Base-by-base conservation (phyloP, 2,329 filamentous ascomycete species). In the Cladosporium sp. region DNA sequence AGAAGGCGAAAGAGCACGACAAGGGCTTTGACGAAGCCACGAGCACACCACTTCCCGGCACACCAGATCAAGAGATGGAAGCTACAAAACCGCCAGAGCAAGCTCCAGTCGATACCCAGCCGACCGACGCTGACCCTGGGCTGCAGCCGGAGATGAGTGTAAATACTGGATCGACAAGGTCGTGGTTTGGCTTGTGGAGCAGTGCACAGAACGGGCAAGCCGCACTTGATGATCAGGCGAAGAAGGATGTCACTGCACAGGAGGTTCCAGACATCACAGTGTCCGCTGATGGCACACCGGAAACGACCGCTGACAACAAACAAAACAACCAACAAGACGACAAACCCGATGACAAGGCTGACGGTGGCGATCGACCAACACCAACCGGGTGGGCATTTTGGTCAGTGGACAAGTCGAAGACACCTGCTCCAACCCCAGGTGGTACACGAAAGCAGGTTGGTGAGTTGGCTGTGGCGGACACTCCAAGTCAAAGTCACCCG, bases 371-470 rank as follows among this genome's bases (percentile, higher is more conserved):
- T 24, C 56, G 45, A 42, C 61, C 68, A 61, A 77, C 58, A 59
- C 70, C 55, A 66, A 86, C 86, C 0, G 87, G 84, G 0, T 92
- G 88, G 88, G 87, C 85, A 0, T 91, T 92, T 58, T 92, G 87
- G 87, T 89, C 84, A 12, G 80, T 77, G 40, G 82, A 85, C 3
- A 68, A 68, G 51, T 15, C 62, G 30, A 79, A 75, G 60, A 57
- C 82, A 73, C 19, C 73, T 78, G 60, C 44, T 73, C 80, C 55
- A 73, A 80, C 29, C 72, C 83, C 65, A 66, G 77, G 42, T 78
- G 82, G 38, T 73, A 85, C 68, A 68, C 77, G 57, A 73, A 82
- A 79, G 51, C 73, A 78, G 47, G 70, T 80, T 12, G 70, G 72
- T 5, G 73, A 78, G 54, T 62, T 77, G 4, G 74, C 75, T 15